These are phyloP conservation scores for Cutaneotrichosporon sp. DNA, from an alignment of 1,284 basidiomycete species.

Conservation along the genomic window DNA sequence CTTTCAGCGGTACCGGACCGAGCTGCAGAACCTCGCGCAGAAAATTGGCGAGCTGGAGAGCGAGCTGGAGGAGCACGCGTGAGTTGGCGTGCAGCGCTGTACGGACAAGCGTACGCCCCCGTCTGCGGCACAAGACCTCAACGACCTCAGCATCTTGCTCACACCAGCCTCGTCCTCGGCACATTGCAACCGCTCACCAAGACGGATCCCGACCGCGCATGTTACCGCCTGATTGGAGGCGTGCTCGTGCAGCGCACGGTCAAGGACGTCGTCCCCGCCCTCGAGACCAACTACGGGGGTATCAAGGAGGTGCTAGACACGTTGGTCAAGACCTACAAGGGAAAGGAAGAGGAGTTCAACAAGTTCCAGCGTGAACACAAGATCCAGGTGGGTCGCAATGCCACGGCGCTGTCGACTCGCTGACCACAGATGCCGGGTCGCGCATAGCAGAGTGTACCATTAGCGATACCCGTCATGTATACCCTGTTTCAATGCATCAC, in stretches of 20 bases:
- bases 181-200: conserved; percentile 67
- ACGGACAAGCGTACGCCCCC: no score
- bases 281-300: conserved; percentile 81
- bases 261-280: conserved; percentile 84
- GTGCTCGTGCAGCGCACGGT: conserved; percentile 94
- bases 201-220: conserved; percentile 83
- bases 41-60: conserved; percentile 92
- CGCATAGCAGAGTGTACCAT: background rate
- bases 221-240: conserved; percentile 94
- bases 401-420: no score
- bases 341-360: conserved; percentile 78
- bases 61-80: conserved; percentile 82
- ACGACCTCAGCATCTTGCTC: background rate
- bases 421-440: conserved; percentile 14
- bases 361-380: conserved; percentile 75
- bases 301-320: conserved; percentile 72
- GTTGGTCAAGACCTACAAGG: conserved; percentile 77
- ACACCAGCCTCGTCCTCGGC: conserved; percentile 72
- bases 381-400: conserved; percentile 59
- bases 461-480: conserved; percentile 16
- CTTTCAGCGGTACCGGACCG: conserved; percentile 63
- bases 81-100: conserved; percentile 19
- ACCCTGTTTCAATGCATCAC: conserved; percentile 5
- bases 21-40: conserved; percentile 74
- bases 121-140: no score